Base-by-base conservation (phyloP, 441 rosid genomes). In the Adansonia grandidieri region DNA sequence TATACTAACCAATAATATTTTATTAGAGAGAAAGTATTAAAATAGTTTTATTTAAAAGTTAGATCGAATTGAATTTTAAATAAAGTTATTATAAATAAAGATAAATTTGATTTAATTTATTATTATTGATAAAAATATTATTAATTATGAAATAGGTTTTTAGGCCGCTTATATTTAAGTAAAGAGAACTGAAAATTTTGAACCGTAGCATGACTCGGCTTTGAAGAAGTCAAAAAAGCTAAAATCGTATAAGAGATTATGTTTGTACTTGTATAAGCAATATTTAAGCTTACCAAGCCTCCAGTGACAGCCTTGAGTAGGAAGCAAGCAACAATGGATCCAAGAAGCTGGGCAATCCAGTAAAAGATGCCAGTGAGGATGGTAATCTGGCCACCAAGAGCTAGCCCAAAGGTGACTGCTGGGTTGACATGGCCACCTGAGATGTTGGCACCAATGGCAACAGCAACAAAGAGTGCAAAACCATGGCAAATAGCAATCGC, bases 371-470 rank as follows among this genome's bases (percentile, higher is more conserved):
- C 93, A 9, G 97, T 92, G 80, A 95, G 92, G 82, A 95, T 56
- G 79, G 98, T 92, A 87, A 95, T 92, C 50, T 93, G 95, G 68
- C 98, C 98, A 68, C 98, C 96, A 9, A 95, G 88, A 79, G 98
- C 98, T 84, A 95, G 84, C 5, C 98, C 98, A 44, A 92, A 89
- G 68, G 98, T 95, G 79, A 95, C 98, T 14, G 98, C 97, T 4
- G 98, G 98, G 87, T 95, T 93, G 28, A 95, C 98, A 74, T 95
- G 98, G 22, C 98, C 98, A 45, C 98, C 98, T 10, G 98, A 93
- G 86, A 93, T 93, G 87, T 95, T 95, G 57, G 98, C 98, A 13
- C 92, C 96, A 0, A 95, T 83, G 4, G 98, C 77, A 0, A 93
- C 98, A 0, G 96, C 96, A 19, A 95, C 98, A 71, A 95, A 95